These are phyloP conservation scores for Globisporangium apiculatum DNA, from an alignment of 352 stramenopile genomes.

Conservation along the genomic window DNA sequence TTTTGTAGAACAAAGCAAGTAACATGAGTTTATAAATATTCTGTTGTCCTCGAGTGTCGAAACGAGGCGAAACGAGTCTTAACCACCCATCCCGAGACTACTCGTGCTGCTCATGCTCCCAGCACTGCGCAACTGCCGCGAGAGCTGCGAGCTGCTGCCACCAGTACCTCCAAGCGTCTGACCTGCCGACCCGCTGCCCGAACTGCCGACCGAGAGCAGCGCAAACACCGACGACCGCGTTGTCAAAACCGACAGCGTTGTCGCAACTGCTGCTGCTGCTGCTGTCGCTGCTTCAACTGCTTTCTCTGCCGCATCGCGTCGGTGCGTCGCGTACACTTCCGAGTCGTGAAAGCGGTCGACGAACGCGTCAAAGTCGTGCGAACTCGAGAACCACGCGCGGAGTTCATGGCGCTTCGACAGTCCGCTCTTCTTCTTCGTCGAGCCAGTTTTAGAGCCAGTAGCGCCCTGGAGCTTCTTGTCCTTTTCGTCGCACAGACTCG, in stretches of 20 bases:
- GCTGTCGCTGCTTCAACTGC: neutral
- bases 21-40: slow-evolving; percentile 44
- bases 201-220: slow-evolving; percentile 30
- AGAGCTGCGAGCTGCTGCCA: slow-evolving; percentile 14
- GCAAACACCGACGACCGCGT: slow-evolving; percentile 12
- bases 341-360: slow-evolving; percentile 66
- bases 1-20: too few species aligned
- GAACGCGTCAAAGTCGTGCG: slow-evolving; percentile 75
- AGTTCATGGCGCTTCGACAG: slow-evolving; percentile 76
- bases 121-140: slow-evolving; percentile 49
- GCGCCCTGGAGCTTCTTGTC: slow-evolving; percentile 44
- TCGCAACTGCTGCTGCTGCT: neutral
- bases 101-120: slow-evolving; percentile 53
- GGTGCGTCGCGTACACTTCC: slow-evolving; percentile 36
- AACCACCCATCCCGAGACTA: slow-evolving; percentile 17
- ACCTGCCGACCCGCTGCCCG: slow-evolving; percentile 19
- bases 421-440: slow-evolving; percentile 35
- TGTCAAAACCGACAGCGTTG: neutral
- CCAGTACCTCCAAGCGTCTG: slow-evolving; percentile 1
- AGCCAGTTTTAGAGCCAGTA: slow-evolving; percentile 15
- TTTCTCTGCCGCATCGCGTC: slow-evolving; percentile 19
- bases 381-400: slow-evolving; percentile 81
- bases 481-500: slow-evolving; percentile 45
- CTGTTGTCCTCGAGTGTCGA: neutral
- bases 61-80: neutral